These are phyloP conservation scores for Aureobasidium sp. DNA, from an alignment of 2,329 filamentous ascomycete genomes.

Conservation along the genomic window DNA sequence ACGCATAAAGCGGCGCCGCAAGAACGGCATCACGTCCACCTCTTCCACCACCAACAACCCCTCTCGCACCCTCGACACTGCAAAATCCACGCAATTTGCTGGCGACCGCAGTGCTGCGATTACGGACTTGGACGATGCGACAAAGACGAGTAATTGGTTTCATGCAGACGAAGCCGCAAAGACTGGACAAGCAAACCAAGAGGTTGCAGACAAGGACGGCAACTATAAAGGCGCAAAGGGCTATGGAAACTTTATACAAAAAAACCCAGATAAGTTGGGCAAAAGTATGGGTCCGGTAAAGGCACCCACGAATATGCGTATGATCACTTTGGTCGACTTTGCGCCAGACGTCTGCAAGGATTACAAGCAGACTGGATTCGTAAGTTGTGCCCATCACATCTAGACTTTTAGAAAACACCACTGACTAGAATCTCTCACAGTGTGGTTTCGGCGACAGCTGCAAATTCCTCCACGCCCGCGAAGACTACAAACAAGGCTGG, in stretches of 20 bases:
- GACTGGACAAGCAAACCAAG: background rate
- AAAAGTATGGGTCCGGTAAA: conserved; percentile 74
- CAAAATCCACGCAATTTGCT: conserved; percentile 38
- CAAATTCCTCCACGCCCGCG: conserved; percentile 70
- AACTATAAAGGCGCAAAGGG: conserved; percentile 72
- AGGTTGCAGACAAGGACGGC: conserved; percentile 42
- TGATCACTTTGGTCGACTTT: conserved; percentile 84
- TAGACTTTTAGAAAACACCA: background rate
- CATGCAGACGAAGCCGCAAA: conserved; percentile 53
- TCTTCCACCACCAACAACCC: conserved; percentile 44
- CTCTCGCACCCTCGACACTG: conserved; percentile 21
- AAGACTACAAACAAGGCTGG: conserved; percentile 87
- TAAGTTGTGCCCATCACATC: background rate
- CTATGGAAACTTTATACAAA: conserved; percentile 68
- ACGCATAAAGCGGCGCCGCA: conserved; percentile 71
- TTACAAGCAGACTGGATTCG: conserved; percentile 65
- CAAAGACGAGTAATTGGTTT: conserved; percentile 83
- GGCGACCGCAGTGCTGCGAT: conserved; percentile 58
- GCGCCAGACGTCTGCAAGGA: conserved; percentile 94
- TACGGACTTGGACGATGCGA: conserved; percentile 73
- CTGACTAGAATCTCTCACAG: conserved; percentile 32
- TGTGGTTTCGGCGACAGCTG: conserved; percentile 72
- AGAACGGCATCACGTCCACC: conserved; percentile 56
- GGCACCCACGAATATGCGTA: conserved; percentile 80
- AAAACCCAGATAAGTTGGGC: conserved; percentile 64